These are phyloP conservation scores for Cystofilobasidium bisporidii DNA, from an alignment of 768 basidiomycete species.

Conservation along the genomic window DNA sequence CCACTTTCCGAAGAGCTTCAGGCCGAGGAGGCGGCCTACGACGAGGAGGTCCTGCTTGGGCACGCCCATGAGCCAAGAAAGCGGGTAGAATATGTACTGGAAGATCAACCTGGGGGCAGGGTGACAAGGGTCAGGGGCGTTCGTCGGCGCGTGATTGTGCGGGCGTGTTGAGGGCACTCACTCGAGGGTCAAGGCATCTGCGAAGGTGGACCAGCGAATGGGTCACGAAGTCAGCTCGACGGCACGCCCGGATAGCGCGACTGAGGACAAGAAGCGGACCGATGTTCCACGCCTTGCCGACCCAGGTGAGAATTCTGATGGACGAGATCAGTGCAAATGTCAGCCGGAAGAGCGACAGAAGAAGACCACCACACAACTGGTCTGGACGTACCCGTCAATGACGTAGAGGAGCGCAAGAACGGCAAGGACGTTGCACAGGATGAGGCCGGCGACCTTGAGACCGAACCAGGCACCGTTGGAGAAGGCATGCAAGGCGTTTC, in stretches of 20 bases:
- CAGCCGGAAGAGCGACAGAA: conserved; percentile 39
- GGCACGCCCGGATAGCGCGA: too few relatives aligned
- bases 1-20: conserved; percentile 76
- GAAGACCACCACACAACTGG: too few relatives aligned
- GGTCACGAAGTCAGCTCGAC: too few relatives aligned
- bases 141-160: background rate
- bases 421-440: conserved; percentile 56
- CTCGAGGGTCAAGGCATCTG: conserved; percentile 66
- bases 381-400: conserved; percentile 66
- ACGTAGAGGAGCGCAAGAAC: conserved; percentile 70
- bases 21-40: conserved; percentile 71
- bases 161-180: conserved; percentile 45
- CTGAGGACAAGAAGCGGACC: too few relatives aligned
- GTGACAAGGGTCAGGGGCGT: too few relatives aligned
- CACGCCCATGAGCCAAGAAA: conserved; percentile 61
- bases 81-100: conserved; percentile 65
- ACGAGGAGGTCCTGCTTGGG: conserved; percentile 45
- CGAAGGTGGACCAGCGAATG: too few relatives aligned
- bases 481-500: conserved; percentile 82
- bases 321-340: background rate
- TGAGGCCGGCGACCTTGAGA: conserved; percentile 74
- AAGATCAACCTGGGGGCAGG: background rate
- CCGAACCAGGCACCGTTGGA: conserved; percentile 76
- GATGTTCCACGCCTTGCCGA: conserved; percentile 76
- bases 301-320: conserved; percentile 42